These are phyloP conservation scores for Lasiosphaeria ovina DNA, from an alignment of 495 filamentous ascomycete genomes.

Conservation along the genomic window DNA sequence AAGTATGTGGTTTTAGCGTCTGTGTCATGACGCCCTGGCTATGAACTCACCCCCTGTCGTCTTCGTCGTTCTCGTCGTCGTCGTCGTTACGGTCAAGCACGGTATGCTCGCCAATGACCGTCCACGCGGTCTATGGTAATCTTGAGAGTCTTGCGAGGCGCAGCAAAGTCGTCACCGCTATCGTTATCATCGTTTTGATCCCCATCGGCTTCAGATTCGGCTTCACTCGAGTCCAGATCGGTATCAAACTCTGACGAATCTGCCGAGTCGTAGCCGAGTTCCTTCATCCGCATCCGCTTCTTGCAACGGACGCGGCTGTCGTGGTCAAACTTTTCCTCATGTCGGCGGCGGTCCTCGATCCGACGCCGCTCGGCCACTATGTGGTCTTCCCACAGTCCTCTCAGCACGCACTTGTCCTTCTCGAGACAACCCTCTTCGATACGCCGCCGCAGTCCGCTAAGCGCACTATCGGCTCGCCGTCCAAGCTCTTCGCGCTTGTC, in stretches of 20 bases:
- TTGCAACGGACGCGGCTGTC: neutral
- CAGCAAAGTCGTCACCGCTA: neutral
- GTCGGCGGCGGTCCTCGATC: slow-evolving; percentile 6
- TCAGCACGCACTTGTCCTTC: slow-evolving; percentile 12
- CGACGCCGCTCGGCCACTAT: slow-evolving; percentile 18
- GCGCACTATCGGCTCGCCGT: slow-evolving; percentile 1
- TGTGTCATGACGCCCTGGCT: no score
- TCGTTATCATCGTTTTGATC: neutral
- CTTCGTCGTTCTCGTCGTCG: no score
- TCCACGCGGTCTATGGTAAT: slow-evolving; percentile 17
- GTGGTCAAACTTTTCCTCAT: slow-evolving; percentile 14
- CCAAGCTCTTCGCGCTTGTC: slow-evolving; percentile 11
- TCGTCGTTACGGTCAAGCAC: slow-evolving; percentile 3
- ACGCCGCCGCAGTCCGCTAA: slow-evolving; percentile 15
- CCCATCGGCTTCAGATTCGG: neutral
- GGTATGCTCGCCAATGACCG: slow-evolving; percentile 12
- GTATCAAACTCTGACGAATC: neutral
- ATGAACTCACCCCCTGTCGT: no score
- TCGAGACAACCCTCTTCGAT: slow-evolving; percentile 17
- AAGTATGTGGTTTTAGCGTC: no score
- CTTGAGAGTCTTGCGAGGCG: slow-evolving; percentile 13
- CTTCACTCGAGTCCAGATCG: slow-evolving; percentile 3
- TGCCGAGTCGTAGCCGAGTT: neutral
- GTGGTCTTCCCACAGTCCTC: slow-evolving; percentile 25
- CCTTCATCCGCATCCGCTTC: neutral